phyloP scores from a whole-genome alignment of 371 early-diverging fungal species.

The Coemansia sp. region DNA sequence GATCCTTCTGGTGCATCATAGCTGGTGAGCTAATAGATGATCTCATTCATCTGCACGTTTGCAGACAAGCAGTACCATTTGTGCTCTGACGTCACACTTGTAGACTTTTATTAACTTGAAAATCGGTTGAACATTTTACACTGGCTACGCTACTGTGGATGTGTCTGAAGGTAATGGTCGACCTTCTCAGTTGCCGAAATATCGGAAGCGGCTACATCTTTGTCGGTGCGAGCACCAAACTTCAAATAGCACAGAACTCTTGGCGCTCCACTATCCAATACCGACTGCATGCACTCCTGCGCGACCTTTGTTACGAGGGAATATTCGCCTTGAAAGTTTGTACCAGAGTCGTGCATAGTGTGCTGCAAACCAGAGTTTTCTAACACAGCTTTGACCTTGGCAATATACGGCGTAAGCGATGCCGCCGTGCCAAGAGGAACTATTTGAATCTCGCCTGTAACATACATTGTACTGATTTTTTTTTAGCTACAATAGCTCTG shows the following conservation, averaged over 20 bases:
- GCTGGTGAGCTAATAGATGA: too few species aligned
- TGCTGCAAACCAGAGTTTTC: conserved; percentile 40
- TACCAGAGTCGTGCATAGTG: conserved; percentile 48
- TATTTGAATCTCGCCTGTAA: conserved; percentile 46
- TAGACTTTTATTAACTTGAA: too few species aligned
- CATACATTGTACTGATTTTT: conserved; percentile 18
- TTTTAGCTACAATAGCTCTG: background rate
- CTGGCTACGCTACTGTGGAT: background rate
- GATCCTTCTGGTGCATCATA: too few species aligned
- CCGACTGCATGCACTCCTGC: conserved; percentile 43
- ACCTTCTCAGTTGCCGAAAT: conserved; percentile 37
- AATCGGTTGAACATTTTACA: too few species aligned
- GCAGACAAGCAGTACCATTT: too few species aligned
- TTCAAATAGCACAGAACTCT: conserved; percentile 44
- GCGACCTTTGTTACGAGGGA: conserved; percentile 22
- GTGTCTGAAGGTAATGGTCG: conserved; percentile 9
- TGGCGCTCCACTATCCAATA: conserved; percentile 42
- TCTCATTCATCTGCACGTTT: too few species aligned
- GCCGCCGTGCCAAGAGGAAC: conserved; percentile 36
- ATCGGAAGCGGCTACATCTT: conserved; percentile 28
- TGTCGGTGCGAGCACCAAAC: conserved; percentile 45
- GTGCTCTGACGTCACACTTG: too few species aligned
- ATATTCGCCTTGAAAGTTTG: conserved; percentile 42
- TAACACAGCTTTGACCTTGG: conserved; percentile 32
- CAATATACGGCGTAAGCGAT: conserved; percentile 43